Evolutionary conservation across 1,284 basidiomycete species (phyloP).

Genomic region (Sutorius eximius): DNA sequence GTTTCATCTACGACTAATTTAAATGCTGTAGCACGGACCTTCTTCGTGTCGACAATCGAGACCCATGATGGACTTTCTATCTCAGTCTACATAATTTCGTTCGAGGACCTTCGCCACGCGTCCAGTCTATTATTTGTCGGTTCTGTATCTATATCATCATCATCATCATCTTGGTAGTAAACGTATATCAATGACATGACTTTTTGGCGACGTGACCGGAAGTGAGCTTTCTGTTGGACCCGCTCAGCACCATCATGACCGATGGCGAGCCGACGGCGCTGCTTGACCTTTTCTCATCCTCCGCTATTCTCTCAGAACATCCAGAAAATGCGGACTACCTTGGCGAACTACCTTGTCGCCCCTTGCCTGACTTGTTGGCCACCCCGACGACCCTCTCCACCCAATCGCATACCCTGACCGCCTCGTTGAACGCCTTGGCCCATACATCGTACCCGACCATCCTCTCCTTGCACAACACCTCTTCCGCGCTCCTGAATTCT

Average conservation of each 20-base stretch:
- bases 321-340: constrained; percentile 52
- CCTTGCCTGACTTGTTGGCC: constrained; percentile 62
- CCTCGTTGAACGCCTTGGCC: constrained; percentile 84
- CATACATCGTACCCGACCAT: constrained; percentile 88
- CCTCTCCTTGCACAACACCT: constrained; percentile 76
- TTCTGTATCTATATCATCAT: constrained; percentile 22
- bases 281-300: constrained; percentile 29
- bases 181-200: background rate
- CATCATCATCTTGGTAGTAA: constrained; percentile 8
- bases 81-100: constrained; percentile 2
- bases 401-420: constrained; percentile 80
- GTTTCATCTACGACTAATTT: constrained; percentile 9
- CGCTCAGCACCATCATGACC: constrained; percentile 19
- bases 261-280: constrained; percentile 25
- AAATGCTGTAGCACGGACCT: constrained; percentile 20
- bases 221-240: background rate
- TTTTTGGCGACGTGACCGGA: background rate
- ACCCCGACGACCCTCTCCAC: constrained; percentile 76
- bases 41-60: background rate
- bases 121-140: constrained; percentile 1
- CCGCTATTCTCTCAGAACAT: constrained; percentile 13
- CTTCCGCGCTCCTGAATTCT: constrained; percentile 64
- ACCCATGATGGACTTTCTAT: constrained; percentile 1
- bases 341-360: constrained; percentile 61
- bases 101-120: background rate